Base-by-base conservation (phyloP, 176 grass and related monocot species). In the Pontederia crassipes region DNA sequence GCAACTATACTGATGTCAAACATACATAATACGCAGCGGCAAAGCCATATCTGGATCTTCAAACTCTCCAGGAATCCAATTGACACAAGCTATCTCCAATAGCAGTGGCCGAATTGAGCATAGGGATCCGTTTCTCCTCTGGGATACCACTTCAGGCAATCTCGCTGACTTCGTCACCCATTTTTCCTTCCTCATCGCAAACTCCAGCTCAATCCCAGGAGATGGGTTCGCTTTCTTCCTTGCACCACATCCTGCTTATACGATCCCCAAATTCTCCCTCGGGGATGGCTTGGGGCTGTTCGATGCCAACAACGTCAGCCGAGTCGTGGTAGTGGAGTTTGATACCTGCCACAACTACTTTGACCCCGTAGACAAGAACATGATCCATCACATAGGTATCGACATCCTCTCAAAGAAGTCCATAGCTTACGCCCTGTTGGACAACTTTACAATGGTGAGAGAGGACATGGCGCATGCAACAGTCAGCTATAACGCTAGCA, bases 311-410 rank as follows among this genome's bases (percentile, higher is more conserved):
- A 61, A 68, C 10, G 1, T 0, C 8, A 69, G 55, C 15, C 65
- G 62, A 1, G 72, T 86, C 54, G 74, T 87, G 18, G 84, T 71
- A 51, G 84, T 82, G 4, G 84, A 87, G 66, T 79, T 87, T 45
- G 79, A 87, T 61, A 82, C 51, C 65, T 63, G 46, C 75, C 10
- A 1, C 1, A 76, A 87, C 52, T 0, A 0, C 0, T 87, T 74
- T 69, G 84, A 87, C 46, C 75, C 83, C 0, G 70, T n/a, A n/a
- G n/a, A n/a, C n/a, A n/a, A 70, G 70, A 17, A 35, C 70, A 49
- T n/a, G n/a, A n/a, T n/a, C n/a, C n/a, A 60, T 56, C 54, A 56
- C 54, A 56, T 56, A n/a, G 54, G 54, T 8, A 56, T 56, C 8
- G 54, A 56, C 14, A 17, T 56, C 54, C 10, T 17, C 14, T 56